Base-by-base conservation (phyloP, 176 grass and related monocot genomes). In the Carex cristatella region DNA sequence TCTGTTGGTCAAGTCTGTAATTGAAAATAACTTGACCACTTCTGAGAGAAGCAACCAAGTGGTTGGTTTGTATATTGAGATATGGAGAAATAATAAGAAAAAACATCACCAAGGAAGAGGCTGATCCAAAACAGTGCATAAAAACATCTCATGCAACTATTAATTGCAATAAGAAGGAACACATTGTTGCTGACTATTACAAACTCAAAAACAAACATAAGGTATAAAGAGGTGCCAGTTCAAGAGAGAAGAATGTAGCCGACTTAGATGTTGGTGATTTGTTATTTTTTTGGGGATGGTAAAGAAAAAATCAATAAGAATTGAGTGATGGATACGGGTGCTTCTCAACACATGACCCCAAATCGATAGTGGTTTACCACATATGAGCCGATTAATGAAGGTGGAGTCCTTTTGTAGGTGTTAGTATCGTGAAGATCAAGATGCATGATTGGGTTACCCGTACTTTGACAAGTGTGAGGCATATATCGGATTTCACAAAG, bases 131-230 rank as follows among this genome's bases (percentile, higher is more conserved):
- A 78, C 57, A 0, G 75, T 4, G 19, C 55, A 83, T 9, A 79
- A 56, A 4, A 19, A 66, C 16, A 49, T 65, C 0, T 13, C 18
- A 63, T 81, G 6, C 5, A 44, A 44, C 1, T 44, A 44, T 7
- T 44, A n/a, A n/a, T n/a, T n/a, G 5, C 40, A 44, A 44, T 0
- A 44, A 44, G 30, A 48, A 33, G 2, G 40, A 35, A 9, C 79
- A 83, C 15, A 53, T 37, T 51, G 75, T 64, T 62, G 37, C 8
- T 5, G 38, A 86, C 13, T 81, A 13, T 42, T 86, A 37, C 14
- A 86, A 86, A 58, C 11, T 86, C 0, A 6, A 69, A 7, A 80
- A 86, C 4, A 44, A 86, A 53, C 44, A 81, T 1, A 86, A 81
- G 40, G 46, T 7, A 40, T 33, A 69, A 0, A 64, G 80, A 54